Percentiles rank a stretch among this genome's conserved stretches.
These are phyloP conservation scores for Pichia sp. DNA, from an alignment of 1,139 yeast genomes.

Conservation along the genomic window DNA sequence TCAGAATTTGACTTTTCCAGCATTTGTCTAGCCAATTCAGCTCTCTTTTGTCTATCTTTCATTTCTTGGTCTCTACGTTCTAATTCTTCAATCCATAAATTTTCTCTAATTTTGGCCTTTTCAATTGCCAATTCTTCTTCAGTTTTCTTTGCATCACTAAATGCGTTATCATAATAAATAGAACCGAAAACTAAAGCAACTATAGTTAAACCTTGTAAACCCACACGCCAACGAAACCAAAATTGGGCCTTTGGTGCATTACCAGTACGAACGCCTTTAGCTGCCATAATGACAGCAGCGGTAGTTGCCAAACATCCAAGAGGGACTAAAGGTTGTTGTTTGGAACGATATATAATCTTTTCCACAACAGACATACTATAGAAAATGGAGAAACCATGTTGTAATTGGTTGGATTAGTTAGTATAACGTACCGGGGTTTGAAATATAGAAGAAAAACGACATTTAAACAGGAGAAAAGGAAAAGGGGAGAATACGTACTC, in stretches of 20 bases:
- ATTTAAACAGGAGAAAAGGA: background rate
- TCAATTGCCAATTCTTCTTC: constrained; percentile 58
- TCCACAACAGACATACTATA: constrained; percentile 27
- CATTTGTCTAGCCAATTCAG: constrained; percentile 38
- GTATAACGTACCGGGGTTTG: constrained; percentile 1
- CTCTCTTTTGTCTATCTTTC: constrained; percentile 56
- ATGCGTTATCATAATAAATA: constrained; percentile 44
- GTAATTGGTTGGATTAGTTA: too few species aligned
- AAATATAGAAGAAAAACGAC: background rate
- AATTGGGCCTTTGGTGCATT: constrained; percentile 71
- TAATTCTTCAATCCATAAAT: constrained; percentile 84
- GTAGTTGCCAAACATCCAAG: constrained; percentile 73
- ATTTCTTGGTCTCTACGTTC: constrained; percentile 76
- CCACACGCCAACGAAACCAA: constrained; percentile 88
- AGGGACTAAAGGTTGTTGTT: constrained; percentile 78
- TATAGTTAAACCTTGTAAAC: constrained; percentile 74
- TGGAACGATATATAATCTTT: constrained; percentile 36
- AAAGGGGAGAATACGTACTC: constrained; percentile 23
- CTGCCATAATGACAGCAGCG: constrained; percentile 76
- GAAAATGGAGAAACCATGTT: too few species aligned
- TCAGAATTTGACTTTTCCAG: too few species aligned
- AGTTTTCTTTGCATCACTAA: constrained; percentile 36
- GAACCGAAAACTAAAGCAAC: constrained; percentile 82
- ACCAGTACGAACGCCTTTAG: constrained; percentile 67
- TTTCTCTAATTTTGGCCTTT: constrained; percentile 80